Base-by-base conservation (phyloP, 441 rosid genomes). In the Aquilaria agallochum region DNA sequence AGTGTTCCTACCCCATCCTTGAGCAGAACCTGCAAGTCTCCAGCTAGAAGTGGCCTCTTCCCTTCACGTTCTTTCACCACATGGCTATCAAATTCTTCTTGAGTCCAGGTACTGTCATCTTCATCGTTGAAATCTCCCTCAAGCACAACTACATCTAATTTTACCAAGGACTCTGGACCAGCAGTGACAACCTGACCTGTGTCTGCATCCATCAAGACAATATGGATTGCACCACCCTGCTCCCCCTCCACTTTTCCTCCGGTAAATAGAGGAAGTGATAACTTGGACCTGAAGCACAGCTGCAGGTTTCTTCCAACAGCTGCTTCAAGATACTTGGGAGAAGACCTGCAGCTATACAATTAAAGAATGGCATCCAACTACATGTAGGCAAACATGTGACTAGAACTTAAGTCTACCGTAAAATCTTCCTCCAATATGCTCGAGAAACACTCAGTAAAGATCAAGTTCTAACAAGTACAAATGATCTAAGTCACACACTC, bases 241-340 rank as follows among this genome's bases (percentile, higher is more conserved):
- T 95, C 99, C 55, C 99, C 99, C 74, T 95, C 99, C 31, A 95
- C 97, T 77, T 85, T 92, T 50, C 99, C 99, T 49, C 99, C 99
- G 0, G 99, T 95, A 76, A 87, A 95, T 66, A 95, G 91, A 8
- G 98, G 99, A 72, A 92, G 99, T 59, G 98, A 86, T 77, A 92
- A 65, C 80, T 93, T 88, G 55, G 98, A 85, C 75, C 82, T 85
- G 69, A 95, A 92, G 68, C 76, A 84, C 63, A 92, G 70, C 79
- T 80, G 90, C 64, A 95, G 72, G 59, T 80, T 90, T 55, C 84
- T 62, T 56, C 98, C 97, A 84, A 80, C 89, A 0, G 88, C 92
- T 67, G 95, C 98, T 82, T 92, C 98, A 65, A 92, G 81, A 68
- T 83, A 83, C 72, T 79, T 92, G 3, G 98, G 99, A 11, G 98